Evolutionary conservation across 495 filamentous ascomycete species (phyloP), one percentile per base, ranked within the genome.

Genomic region (Daldinia bambusicola): DNA sequence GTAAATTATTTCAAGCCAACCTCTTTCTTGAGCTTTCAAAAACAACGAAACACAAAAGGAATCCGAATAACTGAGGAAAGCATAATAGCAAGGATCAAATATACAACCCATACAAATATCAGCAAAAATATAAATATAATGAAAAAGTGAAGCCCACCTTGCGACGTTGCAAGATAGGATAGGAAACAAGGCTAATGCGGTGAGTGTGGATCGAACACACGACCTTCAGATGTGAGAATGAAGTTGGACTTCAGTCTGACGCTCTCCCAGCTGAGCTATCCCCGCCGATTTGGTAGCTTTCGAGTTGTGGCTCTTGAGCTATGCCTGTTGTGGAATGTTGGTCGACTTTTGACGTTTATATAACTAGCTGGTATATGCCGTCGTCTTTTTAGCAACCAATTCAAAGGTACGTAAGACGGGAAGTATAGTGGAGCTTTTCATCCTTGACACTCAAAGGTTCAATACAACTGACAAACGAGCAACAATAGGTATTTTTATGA

Each of bases 201-300:
- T 48, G 43, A 48, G 43, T 48, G 43, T 9, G 43, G 43, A 48
- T 48, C 43, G 43, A 48, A 48, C 43, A 9, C 43, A 48, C 43
- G 43, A 16, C 43, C 43, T 48, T 48, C 43, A 48, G 43, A 48
- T 48, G 10, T 48, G 2, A 48, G 43, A 48, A 48, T 20, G 43
- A 48, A 48, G 43, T 48, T 48, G 18, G 9, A 22, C 43, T 48
- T 48, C 43, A 48, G 43, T 48, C 43, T 48, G 43, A 48, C 43
- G 43, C 43, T 48, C 43, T 48, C 43, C 43, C 43, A 20, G 16
- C 43, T 48, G 43, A 48, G 43, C 43, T 48, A 48, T 48, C 43
- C 43, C 43, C 43, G 43, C 41, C 14, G 12, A 40, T 3, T 1
- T 26, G 26, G 26, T 26, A 26, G 26, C 26, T 26, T 26, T 26